phyloP scores from a whole-genome alignment of 352 stramenopile genomes.

The Phytophthora fragariaefolia region DNA sequence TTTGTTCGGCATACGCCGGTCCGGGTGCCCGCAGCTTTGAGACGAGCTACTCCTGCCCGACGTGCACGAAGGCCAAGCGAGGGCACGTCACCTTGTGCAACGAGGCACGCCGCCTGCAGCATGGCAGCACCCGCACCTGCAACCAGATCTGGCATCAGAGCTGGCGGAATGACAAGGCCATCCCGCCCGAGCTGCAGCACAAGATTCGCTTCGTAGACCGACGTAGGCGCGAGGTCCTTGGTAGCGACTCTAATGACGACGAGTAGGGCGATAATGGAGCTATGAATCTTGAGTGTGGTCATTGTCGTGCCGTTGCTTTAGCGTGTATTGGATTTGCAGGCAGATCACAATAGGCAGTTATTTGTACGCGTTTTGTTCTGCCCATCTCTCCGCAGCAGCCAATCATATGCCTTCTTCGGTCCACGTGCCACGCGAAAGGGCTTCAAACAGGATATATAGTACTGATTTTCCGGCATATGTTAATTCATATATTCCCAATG shows the following conservation, averaged over 20 bases:
- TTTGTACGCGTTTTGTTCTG: constrained; percentile 4
- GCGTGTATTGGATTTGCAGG: constrained; percentile 3
- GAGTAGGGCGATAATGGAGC: neutral
- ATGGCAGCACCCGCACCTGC: constrained; percentile 14
- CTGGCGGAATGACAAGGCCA: too few relatives aligned
- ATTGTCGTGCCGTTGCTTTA: neutral
- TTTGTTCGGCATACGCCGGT: constrained; percentile 22
- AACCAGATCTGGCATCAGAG: constrained; percentile 23
- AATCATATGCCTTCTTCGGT: neutral
- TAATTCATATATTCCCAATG: neutral
- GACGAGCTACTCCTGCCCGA: constrained; percentile 18
- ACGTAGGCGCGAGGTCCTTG: neutral
- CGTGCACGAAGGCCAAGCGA: constrained; percentile 8
- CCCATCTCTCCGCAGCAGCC: neutral
- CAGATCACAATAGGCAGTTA: constrained; percentile 8
- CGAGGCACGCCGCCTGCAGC: neutral
- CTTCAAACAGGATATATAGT: neutral
- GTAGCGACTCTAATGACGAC: neutral
- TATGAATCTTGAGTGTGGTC: constrained; percentile 14
- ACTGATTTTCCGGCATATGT: neutral
- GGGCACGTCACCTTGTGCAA: constrained; percentile 21
- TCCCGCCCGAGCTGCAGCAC: constrained; percentile 8
- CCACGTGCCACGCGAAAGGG: too few relatives aligned
- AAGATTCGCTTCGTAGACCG: constrained; percentile 19
- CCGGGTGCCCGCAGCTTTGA: constrained; percentile 24